Evolutionary conservation across 1,284 basidiomycete genomes (phyloP), one percentile per base, ranked within the genome.

Genomic region (Moesziomyces antarcticus): DNA sequence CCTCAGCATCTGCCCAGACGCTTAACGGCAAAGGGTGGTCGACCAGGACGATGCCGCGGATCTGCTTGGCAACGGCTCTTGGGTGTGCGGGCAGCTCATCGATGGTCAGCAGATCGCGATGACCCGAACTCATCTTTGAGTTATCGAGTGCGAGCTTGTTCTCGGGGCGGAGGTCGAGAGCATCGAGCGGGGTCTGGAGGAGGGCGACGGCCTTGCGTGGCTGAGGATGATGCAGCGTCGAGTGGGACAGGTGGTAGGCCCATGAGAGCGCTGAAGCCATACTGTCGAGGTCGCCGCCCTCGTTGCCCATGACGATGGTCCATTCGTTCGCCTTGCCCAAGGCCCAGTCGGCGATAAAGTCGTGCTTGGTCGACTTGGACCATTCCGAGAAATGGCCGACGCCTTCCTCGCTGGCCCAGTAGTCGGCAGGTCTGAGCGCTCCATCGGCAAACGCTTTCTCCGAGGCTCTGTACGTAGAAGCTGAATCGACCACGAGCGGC

Each of bases 231-330:
- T 70, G 69, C 7, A 68, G 54, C 4, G 71, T 69, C 3, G 66
- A 67, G 48, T 82, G 80, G 20, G 76, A 65, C 22, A 83, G 61
- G 47, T 82, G 79, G 51, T 81, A 82, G 8, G 81, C 73, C 68
- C 77, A 81, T 16, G 72, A 69, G 10, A 83, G 57, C 1, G 81
- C 80, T 1, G 77, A 60, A 3, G 80, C 68, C 80, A 84, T 81
- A 9, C 72, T 77, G 60, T 85, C 84, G 20, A 82, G 67, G 55
- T 85, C 84, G 6, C 80, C 82, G 20, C 80, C 84, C 56, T 85
- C 84, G 62, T 85, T 85, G 18, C 84, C 84, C 82, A 84, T 82
- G 3, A 84, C 84, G 3, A 85, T 47, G 35, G 77, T 72, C 84
- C 84, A 85, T 22, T 85, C 82, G 20, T 40, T 7, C 0, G 64